Evolutionary conservation across 2,329 filamentous ascomycete species (phyloP), one percentile per base, ranked within the genome.

Genomic region (Colletotrichum truncatum): DNA sequence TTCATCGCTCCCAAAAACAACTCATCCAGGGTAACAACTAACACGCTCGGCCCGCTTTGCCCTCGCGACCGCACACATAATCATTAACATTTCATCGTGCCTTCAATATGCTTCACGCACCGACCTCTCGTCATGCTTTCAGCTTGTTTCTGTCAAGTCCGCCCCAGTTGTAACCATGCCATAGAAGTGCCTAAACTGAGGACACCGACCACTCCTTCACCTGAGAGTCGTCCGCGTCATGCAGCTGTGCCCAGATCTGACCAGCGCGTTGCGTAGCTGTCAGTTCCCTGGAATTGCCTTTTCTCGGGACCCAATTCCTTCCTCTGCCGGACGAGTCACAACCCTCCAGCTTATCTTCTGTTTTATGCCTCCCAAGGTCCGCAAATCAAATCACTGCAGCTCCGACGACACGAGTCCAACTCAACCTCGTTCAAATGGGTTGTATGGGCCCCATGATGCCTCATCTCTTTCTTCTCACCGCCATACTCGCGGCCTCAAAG

Each of bases 241-340:
- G n/a, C 18, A 30, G 34, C 48, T 28, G 34, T 57, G 62, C 62
- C 57, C 41, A 55, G 57, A 62, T 57, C 43, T 59, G 9, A 14
- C 43, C 26, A 30, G 48, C 36, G 45, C 45, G 34, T 34, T 25
- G 34, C 43, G 9, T 43, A 54, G 41, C 62, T 55, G 56, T 55
- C 49, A 51, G 26, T 30, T 49, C 23, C 34, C 8, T 28, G 55
- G 8, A 43, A 55, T 49, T 55, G 51, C 49, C 39, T 65, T 65
- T 62, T 49, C 62, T 41, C 62, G 49, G n/a, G 62, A 65, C 62
- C 49, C 16, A 38, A 49, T n/a, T 62, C 21, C 46, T 14, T 51
- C 41, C 25, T 12, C 28, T 62, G 62, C 57, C 49, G 57, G 49
- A 38, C 62, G 62, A 62, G 62, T 65, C 62, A 65, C 32, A 48